These are phyloP conservation scores for Pharus latifolius DNA, from an alignment of 176 grass and related monocot genomes.

Conservation along the genomic window DNA sequence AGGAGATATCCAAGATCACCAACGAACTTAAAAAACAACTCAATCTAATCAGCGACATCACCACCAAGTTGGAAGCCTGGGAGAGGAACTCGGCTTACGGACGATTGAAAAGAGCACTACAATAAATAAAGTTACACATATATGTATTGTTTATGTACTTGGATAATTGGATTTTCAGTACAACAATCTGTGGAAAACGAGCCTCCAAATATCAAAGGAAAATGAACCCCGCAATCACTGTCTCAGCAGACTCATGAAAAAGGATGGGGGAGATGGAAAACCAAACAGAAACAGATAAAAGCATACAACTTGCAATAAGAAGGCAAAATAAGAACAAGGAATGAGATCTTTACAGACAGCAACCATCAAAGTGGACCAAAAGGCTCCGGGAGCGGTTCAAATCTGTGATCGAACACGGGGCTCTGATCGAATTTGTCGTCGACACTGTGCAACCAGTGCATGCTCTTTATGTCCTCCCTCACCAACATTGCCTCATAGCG, in stretches of 20 bases:
- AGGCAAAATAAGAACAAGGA: not conserved
- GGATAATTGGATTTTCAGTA: not conserved
- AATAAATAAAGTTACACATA: no score
- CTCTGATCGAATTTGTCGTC: slow-evolving; percentile 83
- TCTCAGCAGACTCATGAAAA: slow-evolving; percentile 28
- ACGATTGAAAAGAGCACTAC: no score
- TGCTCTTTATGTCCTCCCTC: slow-evolving; percentile 78
- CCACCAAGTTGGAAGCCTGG: no score
- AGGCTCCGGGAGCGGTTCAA: slow-evolving; percentile 81
- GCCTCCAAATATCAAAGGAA: not conserved
- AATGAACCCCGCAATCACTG: slow-evolving; percentile 45
- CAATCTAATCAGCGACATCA: no score
- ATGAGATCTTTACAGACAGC: slow-evolving; percentile 14
- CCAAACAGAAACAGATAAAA: not conserved
- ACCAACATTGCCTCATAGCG: slow-evolving; percentile 70
- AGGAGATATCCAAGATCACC: no score
- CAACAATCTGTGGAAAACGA: not conserved
- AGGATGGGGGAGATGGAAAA: slow-evolving; percentile 28
- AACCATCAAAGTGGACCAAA: slow-evolving; percentile 59
- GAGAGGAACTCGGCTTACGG: no score
- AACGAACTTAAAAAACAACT: no score
- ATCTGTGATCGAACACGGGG: slow-evolving; percentile 75
- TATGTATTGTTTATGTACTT: not conserved
- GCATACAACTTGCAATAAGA: not conserved
- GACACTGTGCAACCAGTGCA: slow-evolving; percentile 61